Evolutionary conservation across 1,284 basidiomycete genomes (phyloP).

Genomic region (Leccinum fallax): DNA sequence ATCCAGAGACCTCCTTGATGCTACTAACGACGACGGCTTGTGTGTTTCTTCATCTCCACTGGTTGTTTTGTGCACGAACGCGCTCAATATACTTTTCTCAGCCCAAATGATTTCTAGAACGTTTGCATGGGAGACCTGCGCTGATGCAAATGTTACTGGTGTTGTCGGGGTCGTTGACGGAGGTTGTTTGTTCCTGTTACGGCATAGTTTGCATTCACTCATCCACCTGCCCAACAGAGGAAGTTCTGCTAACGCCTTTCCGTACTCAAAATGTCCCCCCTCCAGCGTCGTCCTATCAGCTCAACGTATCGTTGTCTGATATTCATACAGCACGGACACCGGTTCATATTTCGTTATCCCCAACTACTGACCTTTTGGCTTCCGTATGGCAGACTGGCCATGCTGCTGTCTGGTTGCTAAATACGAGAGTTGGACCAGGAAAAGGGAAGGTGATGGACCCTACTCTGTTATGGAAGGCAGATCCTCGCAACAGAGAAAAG

Average conservation of each 20-base stretch:
- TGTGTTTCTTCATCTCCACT: constrained; percentile 39
- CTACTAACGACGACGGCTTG: constrained; percentile 72
- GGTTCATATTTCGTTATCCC: constrained; percentile 67
- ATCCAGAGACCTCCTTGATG: constrained; percentile 77
- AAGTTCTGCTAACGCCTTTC: constrained; percentile 90
- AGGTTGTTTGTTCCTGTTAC: constrained; percentile 48
- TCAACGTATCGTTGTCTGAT: constrained; percentile 43
- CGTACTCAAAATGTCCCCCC: constrained; percentile 93
- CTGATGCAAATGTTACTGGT: constrained; percentile 80
- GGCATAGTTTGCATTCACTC: constrained; percentile 39
- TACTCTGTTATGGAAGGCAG: constrained; percentile 48
- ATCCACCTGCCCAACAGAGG: constrained; percentile 44
- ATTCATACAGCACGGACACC: constrained; percentile 40
- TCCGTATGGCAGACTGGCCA: constrained; percentile 68
- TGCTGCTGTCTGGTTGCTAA: constrained; percentile 71
- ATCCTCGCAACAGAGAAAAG: constrained; percentile 25
- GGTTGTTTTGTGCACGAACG: background rate
- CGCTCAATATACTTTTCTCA: constrained; percentile 27
- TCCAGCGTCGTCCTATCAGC: constrained; percentile 85
- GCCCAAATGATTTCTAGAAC: constrained; percentile 61
- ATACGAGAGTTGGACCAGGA: constrained; percentile 63
- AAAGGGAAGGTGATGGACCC: constrained; percentile 69
- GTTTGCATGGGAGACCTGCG: constrained; percentile 80
- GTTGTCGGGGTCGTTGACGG: constrained; percentile 93
- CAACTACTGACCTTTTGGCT: constrained; percentile 60